phyloP scores from a whole-genome alignment of 352 stramenopile genomes.

The Globisporangium acanthophoron region DNA sequence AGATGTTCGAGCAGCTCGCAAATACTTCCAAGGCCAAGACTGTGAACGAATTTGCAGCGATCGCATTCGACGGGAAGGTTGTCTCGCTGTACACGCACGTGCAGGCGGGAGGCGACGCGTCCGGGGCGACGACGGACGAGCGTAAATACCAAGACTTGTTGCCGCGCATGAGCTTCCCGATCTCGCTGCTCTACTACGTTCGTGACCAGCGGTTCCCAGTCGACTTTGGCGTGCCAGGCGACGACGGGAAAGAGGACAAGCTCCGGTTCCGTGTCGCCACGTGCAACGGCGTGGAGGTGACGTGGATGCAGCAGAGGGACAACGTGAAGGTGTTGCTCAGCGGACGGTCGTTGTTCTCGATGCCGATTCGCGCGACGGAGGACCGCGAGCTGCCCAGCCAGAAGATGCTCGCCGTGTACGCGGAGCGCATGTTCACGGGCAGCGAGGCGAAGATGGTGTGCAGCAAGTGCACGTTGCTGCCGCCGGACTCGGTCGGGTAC shows the following conservation, averaged over 20 bases:
- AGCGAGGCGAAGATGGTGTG: conserved; percentile 76
- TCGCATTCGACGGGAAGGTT: conserved; percentile 42
- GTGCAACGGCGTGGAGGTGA: conserved; percentile 35
- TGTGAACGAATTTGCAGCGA: conserved; percentile 48
- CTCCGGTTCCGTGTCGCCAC: conserved; percentile 40
- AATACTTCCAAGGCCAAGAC: conserved; percentile 8
- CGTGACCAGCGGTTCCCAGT: conserved; percentile 69
- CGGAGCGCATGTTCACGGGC: conserved; percentile 67
- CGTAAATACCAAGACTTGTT: conserved; percentile 9
- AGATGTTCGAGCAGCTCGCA: conserved; percentile 52
- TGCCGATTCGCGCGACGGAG: conserved; percentile 39
- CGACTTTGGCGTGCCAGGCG: conserved; percentile 34
- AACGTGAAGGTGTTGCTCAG: conserved; percentile 56
- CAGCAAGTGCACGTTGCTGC: conserved; percentile 72
- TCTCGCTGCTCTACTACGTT: conserved; percentile 77
- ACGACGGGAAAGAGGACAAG: conserved; percentile 22
- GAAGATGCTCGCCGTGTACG: conserved; percentile 58
- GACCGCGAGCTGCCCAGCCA: conserved; percentile 18
- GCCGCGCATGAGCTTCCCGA: conserved; percentile 55
- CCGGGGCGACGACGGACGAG: conserved; percentile 2
- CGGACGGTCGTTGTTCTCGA: conserved; percentile 55
- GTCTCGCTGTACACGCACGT: conserved; percentile 59
- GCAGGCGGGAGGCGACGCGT: conserved; percentile 3
- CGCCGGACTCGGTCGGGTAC: conserved; percentile 47
- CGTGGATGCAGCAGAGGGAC: conserved; percentile 56